Conservation (phyloP, 2,329 filamentous ascomycete genomes). For the Colletotrichum sp. region DNA sequence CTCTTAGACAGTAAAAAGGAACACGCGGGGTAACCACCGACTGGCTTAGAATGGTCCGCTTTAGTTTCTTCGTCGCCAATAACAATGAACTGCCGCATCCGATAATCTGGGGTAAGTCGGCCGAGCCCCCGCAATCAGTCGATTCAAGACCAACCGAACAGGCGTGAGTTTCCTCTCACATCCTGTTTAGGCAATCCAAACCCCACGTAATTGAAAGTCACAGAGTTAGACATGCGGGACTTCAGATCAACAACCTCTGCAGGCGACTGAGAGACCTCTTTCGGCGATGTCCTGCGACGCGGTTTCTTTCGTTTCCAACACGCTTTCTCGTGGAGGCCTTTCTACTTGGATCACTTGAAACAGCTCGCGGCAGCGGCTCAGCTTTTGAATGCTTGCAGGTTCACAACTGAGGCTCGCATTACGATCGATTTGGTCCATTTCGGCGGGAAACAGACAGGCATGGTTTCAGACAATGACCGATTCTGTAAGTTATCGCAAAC, state of each 20-base stretch:
- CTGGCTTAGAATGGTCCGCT: not conserved
- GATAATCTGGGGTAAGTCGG: not conserved
- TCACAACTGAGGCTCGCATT: not conserved
- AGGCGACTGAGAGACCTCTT: too few relatives aligned
- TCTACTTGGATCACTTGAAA: not conserved
- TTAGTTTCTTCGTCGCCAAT: not conserved
- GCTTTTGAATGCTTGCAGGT: not conserved
- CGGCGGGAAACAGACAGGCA: not conserved
- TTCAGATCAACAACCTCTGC: not conserved
- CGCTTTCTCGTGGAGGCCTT: not conserved
- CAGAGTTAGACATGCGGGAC: not conserved
- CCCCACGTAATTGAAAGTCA: not conserved
- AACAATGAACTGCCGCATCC: not conserved
- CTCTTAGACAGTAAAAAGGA: not conserved
- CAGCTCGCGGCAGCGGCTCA: not conserved
- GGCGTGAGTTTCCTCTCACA: not conserved
- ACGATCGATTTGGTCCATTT: not conserved
- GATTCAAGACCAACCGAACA: not conserved
- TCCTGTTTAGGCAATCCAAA: not conserved
- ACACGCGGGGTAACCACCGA: not conserved
- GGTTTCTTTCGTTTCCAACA: not conserved
- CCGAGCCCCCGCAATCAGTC: not conserved
- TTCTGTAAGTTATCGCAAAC: not conserved
- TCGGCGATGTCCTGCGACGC: not conserved
- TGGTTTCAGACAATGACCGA: accelerated